Percentiles rank a stretch among this genome's conserved stretches.
Evolutionary conservation across 768 basidiomycete genomes (phyloP).

Genomic region (Leccinum olivaceopallidum): DNA sequence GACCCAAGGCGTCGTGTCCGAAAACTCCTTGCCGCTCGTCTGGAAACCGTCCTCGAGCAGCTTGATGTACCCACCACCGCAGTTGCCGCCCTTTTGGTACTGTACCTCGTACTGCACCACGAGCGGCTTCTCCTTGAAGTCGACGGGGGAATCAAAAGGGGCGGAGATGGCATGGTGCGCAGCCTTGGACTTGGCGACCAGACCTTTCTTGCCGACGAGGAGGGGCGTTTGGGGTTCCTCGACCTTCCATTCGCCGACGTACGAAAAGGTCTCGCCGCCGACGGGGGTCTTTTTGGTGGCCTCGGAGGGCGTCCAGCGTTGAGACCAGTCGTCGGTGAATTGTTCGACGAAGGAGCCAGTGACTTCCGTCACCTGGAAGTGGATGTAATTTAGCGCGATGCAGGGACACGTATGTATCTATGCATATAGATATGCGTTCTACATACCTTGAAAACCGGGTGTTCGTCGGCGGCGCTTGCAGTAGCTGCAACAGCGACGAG

Average conservation of each 20-base stretch:
- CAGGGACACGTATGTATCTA: conserved; percentile 5
- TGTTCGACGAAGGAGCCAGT: conserved; percentile 95
- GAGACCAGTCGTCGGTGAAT: conserved; percentile 87
- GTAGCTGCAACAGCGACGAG: conserved; percentile 67
- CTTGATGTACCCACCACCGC: conserved; percentile 98
- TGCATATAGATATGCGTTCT: conserved; percentile 5
- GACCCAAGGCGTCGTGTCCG: conserved; percentile 91
- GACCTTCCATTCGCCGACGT: conserved; percentile 96
- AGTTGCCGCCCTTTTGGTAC: conserved; percentile 98
- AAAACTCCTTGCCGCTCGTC: conserved; percentile 89
- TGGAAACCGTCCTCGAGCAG: conserved; percentile 94
- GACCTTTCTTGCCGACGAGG: conserved; percentile 84
- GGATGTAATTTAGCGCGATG: conserved; percentile 3
- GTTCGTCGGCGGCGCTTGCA: conserved; percentile 59
- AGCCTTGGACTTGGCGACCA: conserved; percentile 96
- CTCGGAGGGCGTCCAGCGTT: conserved; percentile 95
- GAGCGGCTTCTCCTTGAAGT: conserved; percentile 81
- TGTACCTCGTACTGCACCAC: conserved; percentile 99
- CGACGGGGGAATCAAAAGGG: conserved; percentile 74
- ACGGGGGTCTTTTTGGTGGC: conserved; percentile 98
- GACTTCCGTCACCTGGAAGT: conserved; percentile 65
- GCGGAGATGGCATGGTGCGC: conserved; percentile 99
- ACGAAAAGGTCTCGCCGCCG: conserved; percentile 94
- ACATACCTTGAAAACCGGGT: conserved; percentile 69
- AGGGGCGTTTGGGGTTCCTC: conserved; percentile 81